Evolutionary conservation across 768 basidiomycete genomes (phyloP).

Genomic region (Pulveroboletus sp.): DNA sequence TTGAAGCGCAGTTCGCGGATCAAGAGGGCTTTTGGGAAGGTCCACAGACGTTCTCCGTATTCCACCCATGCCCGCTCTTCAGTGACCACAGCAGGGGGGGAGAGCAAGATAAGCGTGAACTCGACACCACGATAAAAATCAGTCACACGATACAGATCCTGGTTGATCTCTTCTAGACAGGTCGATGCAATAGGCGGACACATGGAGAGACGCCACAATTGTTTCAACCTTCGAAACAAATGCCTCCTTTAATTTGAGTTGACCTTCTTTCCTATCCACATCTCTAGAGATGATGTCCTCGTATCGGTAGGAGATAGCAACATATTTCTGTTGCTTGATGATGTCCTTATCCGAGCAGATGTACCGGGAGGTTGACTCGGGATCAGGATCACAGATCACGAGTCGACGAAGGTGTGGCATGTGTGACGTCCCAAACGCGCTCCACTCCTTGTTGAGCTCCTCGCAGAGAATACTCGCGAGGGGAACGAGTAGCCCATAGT

Average conservation of each 20-base stretch:
- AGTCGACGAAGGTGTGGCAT: conserved; percentile 16
- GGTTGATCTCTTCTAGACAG: conserved; percentile 4
- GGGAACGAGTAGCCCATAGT: conserved; percentile 21
- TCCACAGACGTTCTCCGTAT: conserved; percentile 25
- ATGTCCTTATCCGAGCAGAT: background rate
- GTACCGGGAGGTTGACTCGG: background rate
- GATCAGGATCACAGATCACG: conserved; percentile 5
- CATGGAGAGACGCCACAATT: conserved; percentile 2
- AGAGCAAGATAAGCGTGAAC: conserved; percentile 24
- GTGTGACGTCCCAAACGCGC: conserved; percentile 7
- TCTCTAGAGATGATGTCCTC: conserved; percentile 3
- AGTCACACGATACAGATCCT: conserved; percentile 23
- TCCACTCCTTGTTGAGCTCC: background rate
- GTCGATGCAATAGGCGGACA: conserved; percentile 23
- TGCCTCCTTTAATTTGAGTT: background rate
- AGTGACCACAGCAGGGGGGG: background rate
- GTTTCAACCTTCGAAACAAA: conserved; percentile 8
- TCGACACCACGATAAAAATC: conserved; percentile 18
- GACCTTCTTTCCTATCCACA: background rate
- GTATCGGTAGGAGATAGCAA: conserved; percentile 18
- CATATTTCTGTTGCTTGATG: conserved; percentile 12
- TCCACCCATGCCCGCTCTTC: conserved; percentile 8
- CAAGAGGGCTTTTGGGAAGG: conserved; percentile 19
- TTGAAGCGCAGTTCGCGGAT: conserved; percentile 18
- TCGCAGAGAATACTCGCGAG: conserved; percentile 20